phyloP scores from a whole-genome alignment of 2,329 filamentous ascomycete species.

The Dactylonectria macrodidyma region DNA sequence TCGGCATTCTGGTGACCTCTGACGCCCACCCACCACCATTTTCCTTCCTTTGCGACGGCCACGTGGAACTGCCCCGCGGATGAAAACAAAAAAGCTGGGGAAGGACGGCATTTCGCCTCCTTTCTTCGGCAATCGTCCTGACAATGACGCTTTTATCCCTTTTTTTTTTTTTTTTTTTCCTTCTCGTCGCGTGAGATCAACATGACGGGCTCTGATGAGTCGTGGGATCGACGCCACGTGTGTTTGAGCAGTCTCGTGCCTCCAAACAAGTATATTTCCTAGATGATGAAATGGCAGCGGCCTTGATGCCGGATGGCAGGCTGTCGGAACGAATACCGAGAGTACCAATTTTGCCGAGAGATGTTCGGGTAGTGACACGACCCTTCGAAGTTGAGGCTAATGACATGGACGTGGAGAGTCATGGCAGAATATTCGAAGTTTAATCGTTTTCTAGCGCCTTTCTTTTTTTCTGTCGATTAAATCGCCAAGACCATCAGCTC shows the following conservation, averaged over 20 bases:
- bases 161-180: neutral
- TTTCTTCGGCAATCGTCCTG: slow-evolving; percentile 3
- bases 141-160: neutral
- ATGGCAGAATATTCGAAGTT: neutral
- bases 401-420: neutral
- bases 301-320: neutral
- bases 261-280: neutral
- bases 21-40: neutral
- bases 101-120: slow-evolving; percentile 16
- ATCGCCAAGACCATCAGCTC: neutral
- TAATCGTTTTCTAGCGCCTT: neutral
- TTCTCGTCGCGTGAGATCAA: neutral
- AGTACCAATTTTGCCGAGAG: neutral
- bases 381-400: neutral
- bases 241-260: slow-evolving; percentile 5
- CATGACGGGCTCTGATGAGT: slow-evolving; percentile 2
- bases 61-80: slow-evolving; percentile 21
- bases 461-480: neutral
- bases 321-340: neutral
- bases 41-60: slow-evolving; percentile 3
- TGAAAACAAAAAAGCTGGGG: slow-evolving; percentile 5
- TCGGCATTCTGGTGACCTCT: neutral
- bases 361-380: neutral
- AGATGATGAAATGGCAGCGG: neutral
- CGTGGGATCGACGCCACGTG: slow-evolving; percentile 26